A percentile compares a stretch with the other conserved stretches of the same genome.
phyloP scores from a whole-genome alignment of 495 filamentous ascomycete species.

The Penicillium samsonianum region DNA sequence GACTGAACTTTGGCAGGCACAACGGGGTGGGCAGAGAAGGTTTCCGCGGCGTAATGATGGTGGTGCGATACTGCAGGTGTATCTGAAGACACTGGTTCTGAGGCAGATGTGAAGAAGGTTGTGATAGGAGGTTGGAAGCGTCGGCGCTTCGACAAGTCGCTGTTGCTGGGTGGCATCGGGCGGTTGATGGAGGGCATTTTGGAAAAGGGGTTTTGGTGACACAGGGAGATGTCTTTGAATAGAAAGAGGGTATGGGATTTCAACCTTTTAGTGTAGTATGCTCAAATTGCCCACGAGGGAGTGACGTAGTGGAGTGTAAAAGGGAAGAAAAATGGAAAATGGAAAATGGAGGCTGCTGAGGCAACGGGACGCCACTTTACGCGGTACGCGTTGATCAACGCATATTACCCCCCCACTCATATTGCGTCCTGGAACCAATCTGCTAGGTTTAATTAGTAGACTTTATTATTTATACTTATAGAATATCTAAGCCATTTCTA shows the following conservation, averaged over 20 bases:
- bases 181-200: constrained; percentile 20
- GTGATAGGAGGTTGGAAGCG: constrained; percentile 53
- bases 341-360: constrained; percentile 10
- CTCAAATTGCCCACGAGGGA: background rate
- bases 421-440: background rate
- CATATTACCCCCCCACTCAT: background rate
- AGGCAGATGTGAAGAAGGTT: constrained; percentile 37
- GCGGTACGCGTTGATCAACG: constrained; percentile 5
- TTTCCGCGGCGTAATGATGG: constrained; percentile 43
- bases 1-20: constrained; percentile 69
- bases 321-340: constrained; percentile 14
- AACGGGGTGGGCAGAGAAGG: constrained; percentile 44
- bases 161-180: constrained; percentile 22
- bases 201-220: background rate
- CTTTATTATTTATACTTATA: no score
- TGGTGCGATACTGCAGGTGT: constrained; percentile 35
- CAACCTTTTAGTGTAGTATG: background rate
- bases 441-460: no score
- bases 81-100: constrained; percentile 19
- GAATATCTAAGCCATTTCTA: no score
- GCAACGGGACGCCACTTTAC: constrained; percentile 8
- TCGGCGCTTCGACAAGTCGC: constrained; percentile 40
- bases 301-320: constrained; percentile 5
- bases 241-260: background rate
- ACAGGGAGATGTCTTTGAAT: background rate